These are phyloP conservation scores for Lathyrus aphaca DNA, from an alignment of 306 rosid genomes.

Conservation along the genomic window DNA sequence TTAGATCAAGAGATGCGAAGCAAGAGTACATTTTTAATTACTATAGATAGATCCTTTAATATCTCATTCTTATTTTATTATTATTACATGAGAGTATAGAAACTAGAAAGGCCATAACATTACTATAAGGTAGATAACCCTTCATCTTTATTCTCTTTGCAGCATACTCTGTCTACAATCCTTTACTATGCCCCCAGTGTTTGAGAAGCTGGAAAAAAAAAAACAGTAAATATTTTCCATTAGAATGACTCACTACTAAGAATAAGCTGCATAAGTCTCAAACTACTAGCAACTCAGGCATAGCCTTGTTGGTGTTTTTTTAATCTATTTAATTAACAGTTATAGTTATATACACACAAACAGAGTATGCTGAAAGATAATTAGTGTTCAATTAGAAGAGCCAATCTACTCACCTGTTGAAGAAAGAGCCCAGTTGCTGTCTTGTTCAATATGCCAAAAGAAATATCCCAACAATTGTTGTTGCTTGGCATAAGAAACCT, in stretches of 20 bases:
- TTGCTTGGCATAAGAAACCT: constrained; percentile 48
- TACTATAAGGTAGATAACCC: constrained; percentile 10
- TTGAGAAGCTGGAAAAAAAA: constrained; percentile 36
- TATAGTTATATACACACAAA: not conserved
- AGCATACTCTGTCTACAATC: not conserved
- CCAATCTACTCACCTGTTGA: constrained; percentile 22
- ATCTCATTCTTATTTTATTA: not conserved
- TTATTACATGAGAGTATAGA: not conserved
- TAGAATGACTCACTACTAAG: not conserved
- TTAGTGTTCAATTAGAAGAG: not conserved
- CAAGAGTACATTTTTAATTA: not conserved
- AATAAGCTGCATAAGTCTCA: too few species aligned
- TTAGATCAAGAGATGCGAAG: constrained; percentile 5
- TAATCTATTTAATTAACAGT: too few species aligned
- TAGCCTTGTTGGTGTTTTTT: not conserved
- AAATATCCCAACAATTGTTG: constrained; percentile 41
- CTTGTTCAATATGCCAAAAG: constrained; percentile 44
- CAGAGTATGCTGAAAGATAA: not conserved
- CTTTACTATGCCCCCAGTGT: constrained; percentile 18
- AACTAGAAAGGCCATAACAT: not conserved
- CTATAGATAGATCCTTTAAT: not conserved
- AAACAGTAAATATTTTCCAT: not conserved
- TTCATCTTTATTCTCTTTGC: constrained; percentile 9
- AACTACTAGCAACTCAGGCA: too few species aligned
- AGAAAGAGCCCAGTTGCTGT: constrained; percentile 54